Conservation (phyloP, 2,329 filamentous ascomycete genomes). For the Fusarium papillatum region DNA sequence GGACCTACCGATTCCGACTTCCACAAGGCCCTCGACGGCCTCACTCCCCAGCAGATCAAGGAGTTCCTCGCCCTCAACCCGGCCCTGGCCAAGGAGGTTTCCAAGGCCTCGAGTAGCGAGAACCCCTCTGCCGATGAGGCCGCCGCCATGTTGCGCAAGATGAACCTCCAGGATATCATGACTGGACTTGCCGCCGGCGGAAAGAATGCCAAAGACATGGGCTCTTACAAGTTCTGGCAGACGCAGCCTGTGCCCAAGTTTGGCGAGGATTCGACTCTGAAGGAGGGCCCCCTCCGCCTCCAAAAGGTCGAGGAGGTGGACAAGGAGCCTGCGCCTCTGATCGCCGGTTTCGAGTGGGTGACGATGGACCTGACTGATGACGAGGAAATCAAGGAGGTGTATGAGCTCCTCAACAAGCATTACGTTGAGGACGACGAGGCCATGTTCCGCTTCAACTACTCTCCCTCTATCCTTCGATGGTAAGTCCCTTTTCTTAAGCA, state of each 20-base stretch:
- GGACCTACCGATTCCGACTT: conserved; percentile 52
- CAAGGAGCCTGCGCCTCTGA: conserved; percentile 80
- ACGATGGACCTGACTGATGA: conserved; percentile 88
- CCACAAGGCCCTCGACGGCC: conserved; percentile 65
- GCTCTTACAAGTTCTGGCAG: conserved; percentile 98
- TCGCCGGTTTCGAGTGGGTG: conserved; percentile 94
- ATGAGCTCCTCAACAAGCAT: conserved; percentile 90
- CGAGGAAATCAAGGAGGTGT: conserved; percentile 88
- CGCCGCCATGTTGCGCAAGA: conserved; percentile 69
- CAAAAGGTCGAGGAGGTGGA: conserved; percentile 85
- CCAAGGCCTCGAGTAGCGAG: conserved; percentile 51
- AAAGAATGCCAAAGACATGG: conserved; percentile 97
- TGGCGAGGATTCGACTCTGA: conserved; percentile 67
- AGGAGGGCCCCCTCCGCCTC: conserved; percentile 87
- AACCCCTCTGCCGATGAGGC: conserved; percentile 57
- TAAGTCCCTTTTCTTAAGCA: conserved; percentile 48
- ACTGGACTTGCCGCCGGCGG: conserved; percentile 81
- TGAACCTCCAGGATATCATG: conserved; percentile 80
- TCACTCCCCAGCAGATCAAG: conserved; percentile 69
- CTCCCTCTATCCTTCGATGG: conserved; percentile 90
- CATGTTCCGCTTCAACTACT: conserved; percentile 99
- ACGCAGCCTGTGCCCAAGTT: conserved; percentile 96
- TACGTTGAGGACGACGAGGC: conserved; percentile 98
- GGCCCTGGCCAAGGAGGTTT: conserved; percentile 74
- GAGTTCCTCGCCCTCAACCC: conserved; percentile 81